Evolutionary conservation across 2,329 filamentous ascomycete genomes (phyloP), one percentile per base, ranked within the genome.

Genomic region (Aspergillus ochraceoroseus): DNA sequence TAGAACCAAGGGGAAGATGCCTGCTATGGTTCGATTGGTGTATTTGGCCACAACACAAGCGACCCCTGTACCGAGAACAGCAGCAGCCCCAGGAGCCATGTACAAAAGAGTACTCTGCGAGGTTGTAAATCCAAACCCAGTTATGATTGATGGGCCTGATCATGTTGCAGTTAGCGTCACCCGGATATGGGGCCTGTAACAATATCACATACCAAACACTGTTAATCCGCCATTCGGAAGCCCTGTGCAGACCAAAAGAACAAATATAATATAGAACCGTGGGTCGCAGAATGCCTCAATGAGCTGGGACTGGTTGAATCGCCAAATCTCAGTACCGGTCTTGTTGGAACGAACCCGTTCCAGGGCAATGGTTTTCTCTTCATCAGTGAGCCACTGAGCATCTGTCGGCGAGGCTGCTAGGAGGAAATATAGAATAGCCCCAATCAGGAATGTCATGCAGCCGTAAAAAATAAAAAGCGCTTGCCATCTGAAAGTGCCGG

Each of bases 21-120:
- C 41, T n/a, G 27, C 27, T 3, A 38, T 29, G 12, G 41, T 43
- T 8, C 41, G 19, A 17, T 43, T 43, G 13, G 41, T 38, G 6
- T 15, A 32, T 11, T 43, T 38, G 3, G 34, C 34, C 3, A 43
- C n/a, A 8, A 38, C 6, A 9, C 12, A 12, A 17, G 28, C 34
- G 14, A 32, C 7, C 13, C 19, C 9, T 11, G 30, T 43, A 1
- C 62, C 63, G 1, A 60, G 56, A 2, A 57, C 59, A 35, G 60
- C 65, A 14, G 28, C 29, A 8, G 28, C 41, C 7, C 34, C 34
- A 2, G 41, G 14, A 6, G 28, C 41, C 30, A 43, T 43, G 12
- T 26, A 38, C n/a, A 43, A 32, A 2, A 43, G 34, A 3, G 13
- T 27, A 4, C 29, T 32, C 11, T 11, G 33, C 5, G 8, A 14